A percentile compares a stretch with the other conserved stretches of the same genome.
Conservation (phyloP, 345 rosid species). For the Dimocarpus longan region DNA sequence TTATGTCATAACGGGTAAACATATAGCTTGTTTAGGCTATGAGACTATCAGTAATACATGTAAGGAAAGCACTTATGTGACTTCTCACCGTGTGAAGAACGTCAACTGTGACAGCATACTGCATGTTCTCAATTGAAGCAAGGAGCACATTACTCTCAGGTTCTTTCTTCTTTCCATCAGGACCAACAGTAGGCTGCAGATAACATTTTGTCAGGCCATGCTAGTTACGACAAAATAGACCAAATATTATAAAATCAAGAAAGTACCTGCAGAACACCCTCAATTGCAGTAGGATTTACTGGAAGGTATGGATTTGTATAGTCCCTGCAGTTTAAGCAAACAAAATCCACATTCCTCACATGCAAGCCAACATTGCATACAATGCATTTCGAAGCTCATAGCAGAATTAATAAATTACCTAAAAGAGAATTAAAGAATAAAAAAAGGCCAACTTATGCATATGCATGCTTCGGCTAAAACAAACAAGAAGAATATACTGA, state of each 20-base stretch:
- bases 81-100: conserved; percentile 79
- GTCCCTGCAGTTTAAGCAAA: conserved; percentile 57
- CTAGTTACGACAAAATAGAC: background rate
- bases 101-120: conserved; percentile 93
- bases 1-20: conserved; percentile 9
- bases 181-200: conserved; percentile 71
- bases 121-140: conserved; percentile 96
- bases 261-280: conserved; percentile 74
- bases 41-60: background rate
- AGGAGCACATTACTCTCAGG: conserved; percentile 93
- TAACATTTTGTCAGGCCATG: conserved; percentile 25
- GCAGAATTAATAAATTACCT: background rate
- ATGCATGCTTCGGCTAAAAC: background rate
- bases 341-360: conserved; percentile 16
- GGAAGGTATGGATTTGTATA: conserved; percentile 97
- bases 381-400: conserved; percentile 6
- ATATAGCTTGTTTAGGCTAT: background rate
- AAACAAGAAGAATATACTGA: background rate
- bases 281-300: conserved; percentile 94
- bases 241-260: conserved; percentile 13
- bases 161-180: conserved; percentile 90
- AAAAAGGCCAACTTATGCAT: background rate
- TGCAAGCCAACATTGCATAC: conserved; percentile 1
- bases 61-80: conserved; percentile 9
- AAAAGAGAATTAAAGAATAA: background rate